phyloP scores from a whole-genome alignment of 208 protist species.

The Trypanosoma conorhini region DNA sequence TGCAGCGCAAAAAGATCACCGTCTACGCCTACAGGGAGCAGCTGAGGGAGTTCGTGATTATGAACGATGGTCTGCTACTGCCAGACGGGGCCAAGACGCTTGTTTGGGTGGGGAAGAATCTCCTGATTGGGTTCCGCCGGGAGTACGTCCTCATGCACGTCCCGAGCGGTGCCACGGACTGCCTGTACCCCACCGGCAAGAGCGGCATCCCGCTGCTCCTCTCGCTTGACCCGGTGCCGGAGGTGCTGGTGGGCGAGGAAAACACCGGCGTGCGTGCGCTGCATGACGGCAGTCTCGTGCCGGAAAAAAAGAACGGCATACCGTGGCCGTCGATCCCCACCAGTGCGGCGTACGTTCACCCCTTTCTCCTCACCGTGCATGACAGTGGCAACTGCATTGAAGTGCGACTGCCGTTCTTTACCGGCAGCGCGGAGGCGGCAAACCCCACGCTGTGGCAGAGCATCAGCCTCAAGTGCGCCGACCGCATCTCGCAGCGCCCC shows the following conservation, averaged over 20 bases:
- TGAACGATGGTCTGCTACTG: conserved; percentile 36
- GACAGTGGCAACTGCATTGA: conserved; percentile 33
- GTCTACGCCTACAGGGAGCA: conserved; percentile 50
- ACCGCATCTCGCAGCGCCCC: conserved; percentile 41
- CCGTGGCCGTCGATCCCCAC: conserved; percentile 24
- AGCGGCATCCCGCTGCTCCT: conserved; percentile 42
- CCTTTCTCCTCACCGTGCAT: conserved; percentile 56
- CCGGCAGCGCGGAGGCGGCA: conserved; percentile 20
- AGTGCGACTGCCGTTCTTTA: conserved; percentile 63
- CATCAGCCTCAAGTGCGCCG: conserved; percentile 20
- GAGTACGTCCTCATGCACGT: conserved; percentile 36
- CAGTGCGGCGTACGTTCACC: conserved; percentile 44
- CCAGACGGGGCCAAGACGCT: conserved; percentile 52
- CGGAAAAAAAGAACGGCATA: conserved; percentile 33
- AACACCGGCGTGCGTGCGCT: conserved; percentile 42
- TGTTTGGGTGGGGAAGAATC: conserved; percentile 53
- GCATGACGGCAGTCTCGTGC: conserved; percentile 59
- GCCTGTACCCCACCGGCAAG: conserved; percentile 18
- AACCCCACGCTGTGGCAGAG: conserved; percentile 26
- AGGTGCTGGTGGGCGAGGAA: conserved; percentile 58
- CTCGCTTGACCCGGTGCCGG: conserved; percentile 59
- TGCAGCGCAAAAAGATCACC: conserved; percentile 50
- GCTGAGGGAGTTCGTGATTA: conserved; percentile 19
- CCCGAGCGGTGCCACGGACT: conserved; percentile 16
- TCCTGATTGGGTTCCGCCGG: conserved; percentile 53